phyloP scores from a whole-genome alignment of 2,329 filamentous ascomycete genomes.

The Massarina eburnea region DNA sequence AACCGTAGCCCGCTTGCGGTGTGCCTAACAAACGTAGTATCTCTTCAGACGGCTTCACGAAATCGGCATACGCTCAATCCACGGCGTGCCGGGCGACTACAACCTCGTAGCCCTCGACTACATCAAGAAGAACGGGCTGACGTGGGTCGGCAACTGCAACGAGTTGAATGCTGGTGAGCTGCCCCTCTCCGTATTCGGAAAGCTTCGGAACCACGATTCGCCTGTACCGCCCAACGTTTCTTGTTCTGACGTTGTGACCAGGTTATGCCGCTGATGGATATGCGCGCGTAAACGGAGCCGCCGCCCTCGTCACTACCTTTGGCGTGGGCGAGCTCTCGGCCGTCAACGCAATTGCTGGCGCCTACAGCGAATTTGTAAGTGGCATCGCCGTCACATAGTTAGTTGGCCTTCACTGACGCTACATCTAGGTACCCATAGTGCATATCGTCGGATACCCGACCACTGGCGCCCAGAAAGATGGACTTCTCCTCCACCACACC shows the following conservation, averaged over 20 bases:
- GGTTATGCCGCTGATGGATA: conserved; percentile 53
- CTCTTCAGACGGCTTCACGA: conserved; percentile 46
- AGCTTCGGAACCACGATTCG: conserved; percentile 6
- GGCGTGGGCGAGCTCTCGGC: conserved; percentile 53
- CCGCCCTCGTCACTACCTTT: conserved; percentile 51
- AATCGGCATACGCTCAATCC: conserved; percentile 47
- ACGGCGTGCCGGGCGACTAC: conserved; percentile 51
- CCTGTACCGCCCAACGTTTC: conserved; percentile 6
- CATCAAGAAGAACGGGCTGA: conserved; percentile 54
- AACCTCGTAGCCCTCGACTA: conserved; percentile 59
- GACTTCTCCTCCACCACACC: conserved; percentile 50
- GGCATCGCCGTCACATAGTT: too few relatives aligned
- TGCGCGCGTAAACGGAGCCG: conserved; percentile 49
- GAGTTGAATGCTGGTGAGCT: conserved; percentile 59
- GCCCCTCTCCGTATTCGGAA: conserved; percentile 7
- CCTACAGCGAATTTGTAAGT: conserved; percentile 52
- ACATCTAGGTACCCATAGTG: conserved; percentile 50
- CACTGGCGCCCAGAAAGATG: conserved; percentile 43
- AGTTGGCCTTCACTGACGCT: too few relatives aligned
- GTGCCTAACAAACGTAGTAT: conserved; percentile 22
- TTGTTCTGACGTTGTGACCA: conserved; percentile 15
- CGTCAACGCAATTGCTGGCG: conserved; percentile 51
- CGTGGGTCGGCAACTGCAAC: conserved; percentile 64
- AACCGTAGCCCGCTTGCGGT: background rate
- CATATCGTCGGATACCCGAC: conserved; percentile 52